A percentile compares a stretch with the other conserved stretches of the same genome.
These are phyloP conservation scores for Wickerhamomyces mucosus DNA, from an alignment of 805 yeast species.

Conservation along the genomic window DNA sequence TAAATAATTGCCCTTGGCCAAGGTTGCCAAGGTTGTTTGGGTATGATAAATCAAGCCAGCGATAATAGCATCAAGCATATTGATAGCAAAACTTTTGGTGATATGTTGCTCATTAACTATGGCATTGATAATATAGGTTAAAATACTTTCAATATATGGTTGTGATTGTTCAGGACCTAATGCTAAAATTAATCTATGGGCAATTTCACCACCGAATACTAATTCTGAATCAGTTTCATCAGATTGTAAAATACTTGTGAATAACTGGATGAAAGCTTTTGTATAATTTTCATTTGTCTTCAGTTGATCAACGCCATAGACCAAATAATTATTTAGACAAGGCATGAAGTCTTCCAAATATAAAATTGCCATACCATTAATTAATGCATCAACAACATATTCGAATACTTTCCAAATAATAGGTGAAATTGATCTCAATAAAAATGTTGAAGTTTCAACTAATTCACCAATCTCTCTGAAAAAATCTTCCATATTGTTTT, in stretches of 20 bases:
- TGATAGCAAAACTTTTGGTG: slow-evolving; percentile 30
- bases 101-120: slow-evolving; percentile 21
- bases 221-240: slow-evolving; percentile 48
- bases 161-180: slow-evolving; percentile 34
- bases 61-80: slow-evolving; percentile 50
- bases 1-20: slow-evolving; percentile 36
- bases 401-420: slow-evolving; percentile 68
- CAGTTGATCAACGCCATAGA: slow-evolving; percentile 45
- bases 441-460: slow-evolving; percentile 57
- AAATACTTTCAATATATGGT: slow-evolving; percentile 30
- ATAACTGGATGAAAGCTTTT: slow-evolving; percentile 40
- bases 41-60: slow-evolving; percentile 59
- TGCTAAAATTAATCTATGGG: slow-evolving; percentile 53
- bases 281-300: slow-evolving; percentile 36
- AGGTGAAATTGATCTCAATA: slow-evolving; percentile 52
- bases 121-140: slow-evolving; percentile 34
- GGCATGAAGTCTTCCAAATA: slow-evolving; percentile 72
- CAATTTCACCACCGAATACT: slow-evolving; percentile 48
- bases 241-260: slow-evolving; percentile 28
- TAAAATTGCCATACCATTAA: slow-evolving; percentile 45
- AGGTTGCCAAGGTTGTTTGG: slow-evolving; percentile 35
- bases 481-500: slow-evolving; percentile 60
- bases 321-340: slow-evolving; percentile 63
- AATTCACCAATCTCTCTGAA: slow-evolving; percentile 71
- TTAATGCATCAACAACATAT: slow-evolving; percentile 30